A percentile compares a stretch with the other conserved stretches of the same genome.
phyloP scores from a whole-genome alignment of 2,329 filamentous ascomycete species.

The Fusarium sp. region DNA sequence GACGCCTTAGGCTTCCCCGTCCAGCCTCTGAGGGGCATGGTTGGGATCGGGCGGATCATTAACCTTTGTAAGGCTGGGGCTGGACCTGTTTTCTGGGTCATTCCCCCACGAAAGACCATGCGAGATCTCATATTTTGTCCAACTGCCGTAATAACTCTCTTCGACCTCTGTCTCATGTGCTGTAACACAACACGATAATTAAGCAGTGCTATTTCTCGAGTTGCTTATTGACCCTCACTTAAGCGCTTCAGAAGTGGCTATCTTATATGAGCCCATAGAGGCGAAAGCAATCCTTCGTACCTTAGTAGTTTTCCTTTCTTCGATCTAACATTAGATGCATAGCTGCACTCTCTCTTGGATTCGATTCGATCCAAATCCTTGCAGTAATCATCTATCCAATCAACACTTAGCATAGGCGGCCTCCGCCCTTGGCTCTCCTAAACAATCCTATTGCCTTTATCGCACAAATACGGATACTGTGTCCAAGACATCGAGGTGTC shows the following conservation, averaged over 20 bases:
- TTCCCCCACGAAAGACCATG: background rate
- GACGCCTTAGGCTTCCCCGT: background rate
- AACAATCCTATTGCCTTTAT: background rate
- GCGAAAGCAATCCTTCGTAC: background rate
- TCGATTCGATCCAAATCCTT: background rate
- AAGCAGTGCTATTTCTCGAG: background rate
- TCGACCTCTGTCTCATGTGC: background rate
- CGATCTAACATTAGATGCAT: background rate
- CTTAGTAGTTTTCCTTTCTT: background rate
- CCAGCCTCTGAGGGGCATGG: constrained; percentile 9
- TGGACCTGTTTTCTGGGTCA: constrained; percentile 13
- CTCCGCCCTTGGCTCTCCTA: background rate
- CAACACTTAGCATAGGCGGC: background rate
- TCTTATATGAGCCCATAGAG: background rate
- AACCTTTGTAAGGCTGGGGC: constrained; percentile 22
- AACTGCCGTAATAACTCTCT: constrained; percentile 1
- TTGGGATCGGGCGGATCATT: constrained; percentile 9
- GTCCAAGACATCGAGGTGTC: background rate
- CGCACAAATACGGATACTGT: background rate
- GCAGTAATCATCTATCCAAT: background rate
- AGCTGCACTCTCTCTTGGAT: background rate
- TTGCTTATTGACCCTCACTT: background rate
- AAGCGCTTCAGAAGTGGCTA: constrained; percentile 4
- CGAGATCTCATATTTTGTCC: constrained; percentile 1
- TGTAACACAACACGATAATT: background rate